These are phyloP conservation scores for Clarireedia sp. DNA, from an alignment of 2,329 filamentous ascomycete genomes.

Conservation along the genomic window DNA sequence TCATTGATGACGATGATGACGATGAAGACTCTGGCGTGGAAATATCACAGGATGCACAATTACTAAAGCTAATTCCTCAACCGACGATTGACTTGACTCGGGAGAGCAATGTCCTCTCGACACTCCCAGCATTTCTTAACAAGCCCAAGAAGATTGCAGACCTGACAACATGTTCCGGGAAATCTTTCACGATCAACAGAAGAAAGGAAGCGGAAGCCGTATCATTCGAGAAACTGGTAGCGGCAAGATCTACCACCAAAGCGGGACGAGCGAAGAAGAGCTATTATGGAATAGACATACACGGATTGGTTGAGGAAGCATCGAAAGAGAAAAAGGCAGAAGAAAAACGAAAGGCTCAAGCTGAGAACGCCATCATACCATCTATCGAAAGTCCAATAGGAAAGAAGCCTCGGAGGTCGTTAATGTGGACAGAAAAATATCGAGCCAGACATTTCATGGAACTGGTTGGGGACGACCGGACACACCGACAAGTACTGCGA, in stretches of 20 bases:
- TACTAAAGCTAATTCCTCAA: not conserved
- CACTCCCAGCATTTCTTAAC: constrained; percentile 21
- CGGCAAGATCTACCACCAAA: constrained; percentile 56
- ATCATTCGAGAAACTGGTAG: constrained; percentile 60
- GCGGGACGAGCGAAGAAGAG: constrained; percentile 62
- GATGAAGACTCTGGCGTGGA: constrained; percentile 6
- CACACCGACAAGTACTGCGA: constrained; percentile 78
- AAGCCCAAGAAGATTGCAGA: constrained; percentile 16
- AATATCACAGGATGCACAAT: not conserved
- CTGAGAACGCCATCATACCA: constrained; percentile 29
- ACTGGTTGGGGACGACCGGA: constrained; percentile 87
- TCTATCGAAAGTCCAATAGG: constrained; percentile 33
- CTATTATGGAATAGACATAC: constrained; percentile 91
- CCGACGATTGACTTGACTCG: not conserved
- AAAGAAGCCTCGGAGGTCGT: constrained; percentile 32
- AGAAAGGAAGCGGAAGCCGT: constrained; percentile 39
- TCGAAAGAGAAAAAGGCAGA: constrained; percentile 37
- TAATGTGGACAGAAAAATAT: constrained; percentile 97
- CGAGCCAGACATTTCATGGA: constrained; percentile 87
- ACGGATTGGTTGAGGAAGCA: constrained; percentile 68
- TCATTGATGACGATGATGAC: constrained; percentile 12
- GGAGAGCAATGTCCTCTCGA: not conserved
- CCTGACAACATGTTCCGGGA: constrained; percentile 38
- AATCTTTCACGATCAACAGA: constrained; percentile 45
- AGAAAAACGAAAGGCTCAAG: constrained; percentile 36